phyloP scores from a whole-genome alignment of 495 filamentous ascomycete species.

The Tuber magnatum region DNA sequence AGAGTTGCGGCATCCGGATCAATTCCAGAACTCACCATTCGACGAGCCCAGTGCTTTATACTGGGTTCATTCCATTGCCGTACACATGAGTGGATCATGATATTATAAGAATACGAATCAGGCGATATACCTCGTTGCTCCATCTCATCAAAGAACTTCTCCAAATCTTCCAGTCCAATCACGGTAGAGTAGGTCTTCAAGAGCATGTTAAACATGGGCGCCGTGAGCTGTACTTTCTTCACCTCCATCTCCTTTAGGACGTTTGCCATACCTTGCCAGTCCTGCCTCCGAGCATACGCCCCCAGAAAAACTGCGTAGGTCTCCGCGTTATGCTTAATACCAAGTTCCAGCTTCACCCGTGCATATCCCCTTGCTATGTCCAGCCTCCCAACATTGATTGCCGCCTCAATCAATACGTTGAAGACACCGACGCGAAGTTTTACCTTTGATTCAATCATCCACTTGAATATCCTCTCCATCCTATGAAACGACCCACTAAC shows the following conservation, averaged over 20 bases:
- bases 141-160: conserved; percentile 36
- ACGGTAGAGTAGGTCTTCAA: conserved; percentile 17
- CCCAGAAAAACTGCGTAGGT: conserved; percentile 35
- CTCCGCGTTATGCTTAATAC: conserved; percentile 29
- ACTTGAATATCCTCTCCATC: conserved; percentile 33
- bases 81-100: conserved; percentile 34
- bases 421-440: conserved; percentile 24
- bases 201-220: conserved; percentile 30
- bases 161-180: conserved; percentile 8
- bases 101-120: conserved; percentile 30
- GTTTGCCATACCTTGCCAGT: conserved; percentile 30
- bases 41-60: conserved; percentile 21
- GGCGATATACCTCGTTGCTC: conserved; percentile 18
- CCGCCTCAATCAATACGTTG: conserved; percentile 38
- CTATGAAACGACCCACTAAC: conserved; percentile 20
- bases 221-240: conserved; percentile 27
- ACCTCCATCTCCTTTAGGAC: conserved; percentile 32
- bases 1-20: conserved; percentile 32
- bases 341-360: conserved; percentile 27
- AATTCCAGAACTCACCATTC: conserved; percentile 28
- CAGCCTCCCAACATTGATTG: conserved; percentile 22
- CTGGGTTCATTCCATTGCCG: conserved; percentile 10
- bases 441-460: conserved; percentile 25
- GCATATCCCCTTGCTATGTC: conserved; percentile 27
- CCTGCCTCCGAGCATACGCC: conserved; percentile 23